Percentiles rank a stretch among this genome's conserved stretches.
Evolutionary conservation across 75 land plant genomes (phyloP).

Genomic region (Larix kaempferi): DNA sequence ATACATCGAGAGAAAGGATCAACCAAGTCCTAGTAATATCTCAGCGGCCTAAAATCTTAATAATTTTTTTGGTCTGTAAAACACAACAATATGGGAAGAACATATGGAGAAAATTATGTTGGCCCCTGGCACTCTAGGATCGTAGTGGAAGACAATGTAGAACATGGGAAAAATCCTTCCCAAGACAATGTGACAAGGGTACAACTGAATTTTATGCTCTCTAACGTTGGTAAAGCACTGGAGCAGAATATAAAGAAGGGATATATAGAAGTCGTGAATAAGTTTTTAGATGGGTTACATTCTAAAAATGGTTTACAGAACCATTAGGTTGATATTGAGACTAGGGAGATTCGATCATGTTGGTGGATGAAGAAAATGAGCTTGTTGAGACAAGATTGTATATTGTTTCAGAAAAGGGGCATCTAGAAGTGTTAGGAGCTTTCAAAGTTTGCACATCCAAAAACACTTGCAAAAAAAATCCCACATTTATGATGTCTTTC

Average conservation of each 20-base stretch:
- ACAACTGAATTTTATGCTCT: slow-evolving; percentile 25
- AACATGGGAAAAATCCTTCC: neutral
- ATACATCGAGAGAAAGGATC: too few relatives aligned
- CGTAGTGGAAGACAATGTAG: neutral
- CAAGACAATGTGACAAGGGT: neutral
- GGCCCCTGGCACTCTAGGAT: neutral
- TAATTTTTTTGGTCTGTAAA: too few relatives aligned
- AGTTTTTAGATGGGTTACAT: slow-evolving; percentile 26
- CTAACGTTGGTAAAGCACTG: slow-evolving; percentile 51
- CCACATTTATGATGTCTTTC: slow-evolving; percentile 44
- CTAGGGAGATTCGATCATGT: slow-evolving; percentile 47
- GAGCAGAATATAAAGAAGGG: slow-evolving; percentile 41
- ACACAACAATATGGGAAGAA: neutral
- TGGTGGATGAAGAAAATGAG: slow-evolving; percentile 67
- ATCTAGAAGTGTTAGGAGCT: slow-evolving; percentile 54
- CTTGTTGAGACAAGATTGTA: slow-evolving; percentile 59
- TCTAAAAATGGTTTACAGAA: neutral
- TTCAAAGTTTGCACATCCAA: slow-evolving; percentile 32
- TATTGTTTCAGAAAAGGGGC: slow-evolving; percentile 52
- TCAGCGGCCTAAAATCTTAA: too few relatives aligned
- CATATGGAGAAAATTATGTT: neutral
- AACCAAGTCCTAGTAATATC: too few relatives aligned
- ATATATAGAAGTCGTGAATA: slow-evolving; percentile 43
- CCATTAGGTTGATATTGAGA: slow-evolving; percentile 23
- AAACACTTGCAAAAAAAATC: slow-evolving; percentile 43